phyloP scores from a whole-genome alignment of 1,139 yeast species.

The Yamadazyma blattariae region DNA sequence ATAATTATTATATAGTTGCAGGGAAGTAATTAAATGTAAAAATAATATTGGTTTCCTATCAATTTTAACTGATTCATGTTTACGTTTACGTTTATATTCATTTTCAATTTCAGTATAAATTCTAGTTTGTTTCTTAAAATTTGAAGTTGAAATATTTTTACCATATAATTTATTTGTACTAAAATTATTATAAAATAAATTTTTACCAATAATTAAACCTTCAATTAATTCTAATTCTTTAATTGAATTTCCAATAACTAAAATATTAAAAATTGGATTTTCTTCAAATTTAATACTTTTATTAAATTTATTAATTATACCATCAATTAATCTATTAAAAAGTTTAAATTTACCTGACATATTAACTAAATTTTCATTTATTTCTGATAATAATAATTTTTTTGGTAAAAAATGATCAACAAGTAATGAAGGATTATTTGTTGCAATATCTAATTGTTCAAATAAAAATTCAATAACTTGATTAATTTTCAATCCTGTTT shows the following conservation, averaged over 20 bases:
- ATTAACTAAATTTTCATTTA: slow-evolving; percentile 50
- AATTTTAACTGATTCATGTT: slow-evolving; percentile 4
- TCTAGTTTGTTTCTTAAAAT: background rate
- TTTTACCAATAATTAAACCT: slow-evolving; percentile 62
- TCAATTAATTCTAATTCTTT: slow-evolving; percentile 72
- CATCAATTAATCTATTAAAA: slow-evolving; percentile 50
- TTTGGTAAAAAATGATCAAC: slow-evolving; percentile 78
- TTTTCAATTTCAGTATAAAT: slow-evolving; percentile 8
- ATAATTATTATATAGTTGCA: slow-evolving; percentile 38
- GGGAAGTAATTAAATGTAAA: slow-evolving; percentile 37
- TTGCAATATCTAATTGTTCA: slow-evolving; percentile 48
- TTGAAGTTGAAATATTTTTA: slow-evolving; percentile 19
- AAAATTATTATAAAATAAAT: slow-evolving; percentile 53
- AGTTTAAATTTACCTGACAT: slow-evolving; percentile 60
- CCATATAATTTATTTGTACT: slow-evolving; percentile 61
- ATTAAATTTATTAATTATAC: slow-evolving; percentile 18
- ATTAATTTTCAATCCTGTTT: slow-evolving; percentile 9
- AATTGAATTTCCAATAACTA: slow-evolving; percentile 59
- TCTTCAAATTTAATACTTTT: slow-evolving; percentile 13
- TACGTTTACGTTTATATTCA: slow-evolving; percentile 12
- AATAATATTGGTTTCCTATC: slow-evolving; percentile 14
- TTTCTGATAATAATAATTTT: slow-evolving; percentile 60
- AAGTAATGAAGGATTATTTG: slow-evolving; percentile 64
- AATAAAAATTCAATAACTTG: slow-evolving; percentile 32
- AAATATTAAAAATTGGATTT: slow-evolving; percentile 23